phyloP scores from a whole-genome alignment of 306 rosid genomes.

The Malus orientalis region DNA sequence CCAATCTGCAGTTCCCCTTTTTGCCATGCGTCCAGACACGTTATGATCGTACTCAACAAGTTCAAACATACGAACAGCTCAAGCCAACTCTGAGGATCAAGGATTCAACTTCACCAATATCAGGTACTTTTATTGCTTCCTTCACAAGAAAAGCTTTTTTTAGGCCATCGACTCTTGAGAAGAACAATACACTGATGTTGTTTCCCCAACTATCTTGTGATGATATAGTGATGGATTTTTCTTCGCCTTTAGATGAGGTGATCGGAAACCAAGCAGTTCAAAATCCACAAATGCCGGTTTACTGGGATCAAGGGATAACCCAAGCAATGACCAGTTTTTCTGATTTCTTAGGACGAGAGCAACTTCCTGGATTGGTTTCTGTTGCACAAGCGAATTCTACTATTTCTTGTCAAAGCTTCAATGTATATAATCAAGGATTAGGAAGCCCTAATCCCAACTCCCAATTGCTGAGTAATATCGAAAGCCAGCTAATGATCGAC shows the following conservation, averaged over 20 bases:
- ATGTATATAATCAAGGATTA: not conserved
- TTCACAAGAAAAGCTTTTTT: not conserved
- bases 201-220: constrained; percentile 3
- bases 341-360: not conserved
- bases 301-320: constrained; percentile 18
- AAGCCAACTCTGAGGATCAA: not conserved
- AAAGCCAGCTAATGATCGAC: not conserved
- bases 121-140: constrained; percentile 10
- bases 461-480: not conserved
- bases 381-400: not conserved
- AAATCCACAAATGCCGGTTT: not conserved
- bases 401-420: not conserved
- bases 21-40: not conserved
- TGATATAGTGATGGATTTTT: not conserved
- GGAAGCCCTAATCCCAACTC: not conserved
- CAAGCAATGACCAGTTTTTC: not conserved
- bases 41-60: not conserved
- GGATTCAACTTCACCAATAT: constrained; percentile 16
- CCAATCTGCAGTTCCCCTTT: not conserved
- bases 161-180: not conserved
- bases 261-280: constrained; percentile 2
- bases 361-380: not conserved
- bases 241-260: constrained; percentile 1
- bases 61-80: constrained; percentile 6
- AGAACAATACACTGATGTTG: not conserved